Conservation (phyloP, 106 monocot species). For the Vanilla planifolia region DNA sequence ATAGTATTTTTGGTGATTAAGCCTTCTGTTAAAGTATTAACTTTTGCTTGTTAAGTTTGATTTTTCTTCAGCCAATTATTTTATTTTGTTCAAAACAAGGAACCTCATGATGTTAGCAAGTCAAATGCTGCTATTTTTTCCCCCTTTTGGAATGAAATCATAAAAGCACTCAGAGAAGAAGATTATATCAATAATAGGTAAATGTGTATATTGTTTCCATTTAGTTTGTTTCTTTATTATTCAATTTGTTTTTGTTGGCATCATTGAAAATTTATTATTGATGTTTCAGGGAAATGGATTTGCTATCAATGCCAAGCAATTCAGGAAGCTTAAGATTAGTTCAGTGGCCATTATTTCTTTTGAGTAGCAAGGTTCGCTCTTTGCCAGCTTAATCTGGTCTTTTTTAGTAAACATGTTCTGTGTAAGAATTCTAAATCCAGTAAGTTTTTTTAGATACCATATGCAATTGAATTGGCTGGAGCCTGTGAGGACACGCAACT, state of each 20-base stretch:
- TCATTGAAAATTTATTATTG: background rate
- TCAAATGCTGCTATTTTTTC: constrained; percentile 68
- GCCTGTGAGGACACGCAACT: constrained; percentile 64
- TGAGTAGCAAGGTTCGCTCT: constrained; percentile 75
- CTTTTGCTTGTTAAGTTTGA: background rate
- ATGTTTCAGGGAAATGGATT: constrained; percentile 80
- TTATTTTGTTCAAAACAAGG: constrained; percentile 16
- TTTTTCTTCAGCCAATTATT: background rate
- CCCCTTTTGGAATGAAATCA: constrained; percentile 99
- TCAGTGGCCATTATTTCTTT: constrained; percentile 98
- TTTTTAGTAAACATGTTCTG: background rate
- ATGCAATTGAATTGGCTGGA: constrained; percentile 68
- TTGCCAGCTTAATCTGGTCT: background rate
- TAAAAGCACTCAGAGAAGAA: constrained; percentile 94
- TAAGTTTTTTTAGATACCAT: constrained; percentile 9
- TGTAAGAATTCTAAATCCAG: background rate
- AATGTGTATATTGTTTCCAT: background rate
- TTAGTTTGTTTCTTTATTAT: background rate
- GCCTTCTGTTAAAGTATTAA: background rate
- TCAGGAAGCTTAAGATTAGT: constrained; percentile 70
- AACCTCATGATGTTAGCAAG: constrained; percentile 36
- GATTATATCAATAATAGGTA: constrained; percentile 93
- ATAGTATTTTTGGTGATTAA: no score
- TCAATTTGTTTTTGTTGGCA: background rate
- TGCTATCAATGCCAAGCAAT: constrained; percentile 88